Percentiles rank a stretch among this genome's conserved stretches.
Evolutionary conservation across 2,329 filamentous ascomycete genomes (phyloP).

Genomic region (Aureobasidium sp.): DNA sequence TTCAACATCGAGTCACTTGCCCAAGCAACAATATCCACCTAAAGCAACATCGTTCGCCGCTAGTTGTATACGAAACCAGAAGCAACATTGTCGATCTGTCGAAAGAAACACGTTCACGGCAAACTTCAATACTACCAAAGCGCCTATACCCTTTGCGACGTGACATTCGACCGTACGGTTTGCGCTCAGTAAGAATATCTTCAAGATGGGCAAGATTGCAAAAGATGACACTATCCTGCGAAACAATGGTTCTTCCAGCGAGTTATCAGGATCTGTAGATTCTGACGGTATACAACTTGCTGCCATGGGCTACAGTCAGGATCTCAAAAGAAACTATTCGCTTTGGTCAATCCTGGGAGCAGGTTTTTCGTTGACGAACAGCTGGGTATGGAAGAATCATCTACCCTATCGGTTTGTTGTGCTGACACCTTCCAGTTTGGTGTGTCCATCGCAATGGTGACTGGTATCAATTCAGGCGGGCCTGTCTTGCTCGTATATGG

Average conservation of each 20-base stretch:
- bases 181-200: background rate
- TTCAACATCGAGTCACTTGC: background rate
- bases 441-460: slow-evolving; percentile 43
- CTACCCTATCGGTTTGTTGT: background rate
- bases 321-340: slow-evolving; percentile 43
- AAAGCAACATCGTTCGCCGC: slow-evolving; percentile 1
- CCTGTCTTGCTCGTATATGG: slow-evolving; percentile 45
- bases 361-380: slow-evolving; percentile 46
- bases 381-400: slow-evolving; percentile 38
- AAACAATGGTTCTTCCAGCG: slow-evolving; percentile 2
- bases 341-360: slow-evolving; percentile 45
- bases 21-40: background rate
- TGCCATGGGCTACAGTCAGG: slow-evolving; percentile 44
- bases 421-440: slow-evolving; percentile 29
- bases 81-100: background rate
- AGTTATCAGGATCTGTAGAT: slow-evolving; percentile 20
- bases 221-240: background rate
- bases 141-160: background rate
- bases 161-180: background rate
- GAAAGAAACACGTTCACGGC: background rate
- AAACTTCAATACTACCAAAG: background rate
- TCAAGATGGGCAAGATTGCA: background rate
- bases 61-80: background rate
- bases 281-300: slow-evolving; percentile 40
- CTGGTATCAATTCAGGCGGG: slow-evolving; percentile 46